phyloP scores from a whole-genome alignment of 176 grass and related monocot species.

The Thalia dealbata region DNA sequence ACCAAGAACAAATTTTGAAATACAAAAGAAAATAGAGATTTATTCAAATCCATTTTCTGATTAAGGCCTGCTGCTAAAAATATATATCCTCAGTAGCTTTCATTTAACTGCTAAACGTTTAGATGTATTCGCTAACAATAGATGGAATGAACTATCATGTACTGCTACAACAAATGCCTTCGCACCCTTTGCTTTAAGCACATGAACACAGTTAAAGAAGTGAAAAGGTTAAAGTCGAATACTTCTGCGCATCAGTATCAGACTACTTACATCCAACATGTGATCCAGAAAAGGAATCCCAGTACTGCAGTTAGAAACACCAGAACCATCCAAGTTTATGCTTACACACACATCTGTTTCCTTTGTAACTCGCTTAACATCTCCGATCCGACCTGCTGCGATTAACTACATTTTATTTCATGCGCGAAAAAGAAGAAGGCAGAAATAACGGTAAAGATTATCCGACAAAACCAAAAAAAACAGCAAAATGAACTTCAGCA shows the following conservation, averaged over 20 bases:
- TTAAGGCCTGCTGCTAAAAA: no score
- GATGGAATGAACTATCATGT: not conserved
- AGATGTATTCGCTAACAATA: not conserved
- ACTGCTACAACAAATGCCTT: not conserved
- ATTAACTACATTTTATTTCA: slow-evolving; percentile 4
- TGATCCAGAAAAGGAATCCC: slow-evolving; percentile 93
- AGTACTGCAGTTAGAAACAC: slow-evolving; percentile 50
- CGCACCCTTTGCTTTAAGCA: no score
- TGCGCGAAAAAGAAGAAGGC: not conserved
- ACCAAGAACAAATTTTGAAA: not conserved
- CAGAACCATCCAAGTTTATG: slow-evolving; percentile 82
- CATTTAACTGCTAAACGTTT: not conserved
- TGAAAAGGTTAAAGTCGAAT: no score
- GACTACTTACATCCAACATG: slow-evolving; percentile 74
- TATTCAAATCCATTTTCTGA: no score
- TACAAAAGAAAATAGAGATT: not conserved
- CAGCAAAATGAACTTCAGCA: no score
- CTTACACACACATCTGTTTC: slow-evolving; percentile 85
- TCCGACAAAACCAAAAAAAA: not conserved
- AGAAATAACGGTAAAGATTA: not conserved
- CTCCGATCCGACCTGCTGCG: slow-evolving; percentile 41
- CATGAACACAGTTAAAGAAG: not conserved
- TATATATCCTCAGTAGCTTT: not conserved
- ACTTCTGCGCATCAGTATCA: not conserved
- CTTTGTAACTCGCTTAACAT: slow-evolving; percentile 73